Evolutionary conservation across 2,329 filamentous ascomycete genomes (phyloP), one percentile per base, ranked within the genome.

Genomic region (Aspergillus ustus): DNA sequence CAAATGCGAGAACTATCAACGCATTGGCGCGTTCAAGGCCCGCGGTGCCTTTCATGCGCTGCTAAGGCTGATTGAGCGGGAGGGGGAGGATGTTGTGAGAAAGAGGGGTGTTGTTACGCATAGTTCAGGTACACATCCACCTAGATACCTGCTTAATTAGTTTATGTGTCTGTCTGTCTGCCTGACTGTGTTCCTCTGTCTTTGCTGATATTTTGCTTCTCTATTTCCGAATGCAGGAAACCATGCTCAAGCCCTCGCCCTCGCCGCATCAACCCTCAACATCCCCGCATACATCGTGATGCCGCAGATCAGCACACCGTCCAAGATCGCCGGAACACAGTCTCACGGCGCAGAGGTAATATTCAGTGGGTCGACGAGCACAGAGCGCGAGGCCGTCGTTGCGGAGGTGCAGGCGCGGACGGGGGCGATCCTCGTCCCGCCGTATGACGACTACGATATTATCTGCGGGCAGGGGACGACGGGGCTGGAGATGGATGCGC

Each of bases 1-100:
- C 85, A 98, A 98, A 81, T 96, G 92, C 77, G 94, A 98, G 82
- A 97, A 97, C 77, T 82, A 92, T 61, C 95, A 98, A 81, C 87
- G 88, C 59, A 88, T 96, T 58, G 95, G 94, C 55, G 94, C 94
- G 1, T 98, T 98, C 82, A 98, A 98, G 80, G 90, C 88, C 17
- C 83, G 94, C 7, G 95, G 94, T 5, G 94, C 93, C 0, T 97
- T 97, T 69, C 92, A 97, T 77, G 93, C 93, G 0, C 74, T 97
- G 43, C 84, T 88, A 70, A 79, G 90, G 60, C 78, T 97, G 72
- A 87, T 89, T 72, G 77, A 75, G 65, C 85, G 88, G 69, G 79
- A 83, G 4, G 88, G 85, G 1, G 86, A 86, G 78, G 82, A 89
- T 43, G 85, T 86, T 65, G 83, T 90, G 0, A 78, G 78, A 68